These are phyloP conservation scores for Rhizoclosmatium globosum DNA, from an alignment of 192 early-diverging fungal species.

Conservation along the genomic window DNA sequence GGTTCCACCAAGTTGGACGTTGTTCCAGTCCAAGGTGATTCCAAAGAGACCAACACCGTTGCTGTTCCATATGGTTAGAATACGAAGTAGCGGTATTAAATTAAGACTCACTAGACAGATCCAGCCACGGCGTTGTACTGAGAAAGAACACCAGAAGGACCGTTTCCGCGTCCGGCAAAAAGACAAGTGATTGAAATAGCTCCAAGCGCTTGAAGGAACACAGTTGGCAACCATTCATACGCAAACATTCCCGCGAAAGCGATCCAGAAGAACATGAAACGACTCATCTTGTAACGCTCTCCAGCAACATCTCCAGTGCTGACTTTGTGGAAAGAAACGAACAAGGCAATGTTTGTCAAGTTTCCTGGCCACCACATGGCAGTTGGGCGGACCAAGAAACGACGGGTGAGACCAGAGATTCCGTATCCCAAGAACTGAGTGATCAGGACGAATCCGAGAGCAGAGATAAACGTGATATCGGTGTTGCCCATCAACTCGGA, in stretches of 20 bases:
- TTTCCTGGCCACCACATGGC: constrained; percentile 20
- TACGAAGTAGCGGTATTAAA: too few species aligned
- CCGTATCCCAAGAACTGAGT: constrained; percentile 75
- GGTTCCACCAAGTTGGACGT: background rate
- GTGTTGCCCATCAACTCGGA: constrained; percentile 6
- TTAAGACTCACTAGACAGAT: background rate
- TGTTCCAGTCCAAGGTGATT: constrained; percentile 36
- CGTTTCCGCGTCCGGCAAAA: constrained; percentile 12
- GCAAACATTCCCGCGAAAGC: too few species aligned
- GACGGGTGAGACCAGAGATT: constrained; percentile 55
- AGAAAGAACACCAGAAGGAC: background rate
- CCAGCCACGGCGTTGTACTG: constrained; percentile 7
- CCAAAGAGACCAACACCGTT: constrained; percentile 23
- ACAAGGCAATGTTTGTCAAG: too few species aligned
- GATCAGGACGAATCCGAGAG: constrained; percentile 60
- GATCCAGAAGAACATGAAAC: too few species aligned
- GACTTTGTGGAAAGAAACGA: too few species aligned
- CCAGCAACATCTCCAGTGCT: too few species aligned
- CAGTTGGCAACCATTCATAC: constrained; percentile 33
- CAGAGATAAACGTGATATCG: constrained; percentile 21
- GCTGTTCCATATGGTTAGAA: too few species aligned
- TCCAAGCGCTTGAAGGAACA: constrained; percentile 31
- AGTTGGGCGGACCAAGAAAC: too few species aligned
- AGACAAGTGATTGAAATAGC: constrained; percentile 37
- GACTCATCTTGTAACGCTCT: too few species aligned